Evolutionary conservation across 2,329 filamentous ascomycete species (phyloP), one percentile per base, ranked within the genome.

Genomic region (Alternaria arborescens): DNA sequence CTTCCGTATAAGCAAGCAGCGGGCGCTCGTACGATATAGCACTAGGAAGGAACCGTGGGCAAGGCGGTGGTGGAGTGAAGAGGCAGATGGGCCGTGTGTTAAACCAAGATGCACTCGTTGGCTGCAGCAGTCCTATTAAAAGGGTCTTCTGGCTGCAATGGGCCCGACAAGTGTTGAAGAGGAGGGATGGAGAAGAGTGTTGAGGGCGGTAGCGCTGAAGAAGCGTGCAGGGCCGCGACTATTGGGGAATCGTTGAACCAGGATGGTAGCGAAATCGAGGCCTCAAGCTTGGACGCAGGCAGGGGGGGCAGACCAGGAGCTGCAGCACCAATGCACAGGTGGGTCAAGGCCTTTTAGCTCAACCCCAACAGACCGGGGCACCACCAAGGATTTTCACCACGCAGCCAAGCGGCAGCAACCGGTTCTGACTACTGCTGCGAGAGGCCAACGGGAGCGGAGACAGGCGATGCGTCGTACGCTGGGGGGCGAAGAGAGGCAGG

Each of bases 191-290:
- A 60, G 65, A 55, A 64, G 65, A 69, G 67, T 76, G 73, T 76
- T 76, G 75, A 72, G 75, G 67, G 66, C 68, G 68, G 70, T 73
- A 70, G 72, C 69, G 71, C 69, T 70, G 62, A 63, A 63, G 60
- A 62, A 42, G 60, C 64, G 68, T 69, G 70, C 70, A 71, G 73
- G 69, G 52, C 58, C 61, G 71, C 69, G 72, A 69, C 69, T 75
- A 74, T 74, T 74, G 72, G 70, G 64, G 65, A 63, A 65, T 60
- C 60, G 61, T 58, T 57, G 66, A 55, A 63, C 72, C 67, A 58
- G 74, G 73, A 69, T 74, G 65, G 68, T 55, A 66, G 69, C 59
- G 70, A 71, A 71, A 68, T 73, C 68, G 71, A 70, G 66, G 66
- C 67, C 64, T 54, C 52, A 52, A 46, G 62, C 68, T 62, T 59